Evolutionary conservation across 2,329 filamentous ascomycete species (phyloP), one percentile per base, ranked within the genome.

Genomic region (Volutella citrinella): DNA sequence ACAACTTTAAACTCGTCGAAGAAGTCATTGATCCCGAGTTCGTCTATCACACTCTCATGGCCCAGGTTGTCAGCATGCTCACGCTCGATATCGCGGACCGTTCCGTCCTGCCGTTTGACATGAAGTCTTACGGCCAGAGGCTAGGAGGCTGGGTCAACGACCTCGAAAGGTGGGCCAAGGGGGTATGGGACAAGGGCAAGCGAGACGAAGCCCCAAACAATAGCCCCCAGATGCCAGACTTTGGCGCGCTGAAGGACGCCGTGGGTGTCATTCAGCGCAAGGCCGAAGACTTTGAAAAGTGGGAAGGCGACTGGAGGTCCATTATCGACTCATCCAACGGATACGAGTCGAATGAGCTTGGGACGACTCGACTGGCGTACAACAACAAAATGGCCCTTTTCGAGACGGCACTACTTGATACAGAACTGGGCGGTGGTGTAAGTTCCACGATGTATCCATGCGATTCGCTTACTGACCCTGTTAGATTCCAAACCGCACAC

Each of bases 1-100:
- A 97, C 56, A 94, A 81, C 34, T 90, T 86, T 50, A 83, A 89
- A 27, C 91, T 88, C 82, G 87, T 97, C 74, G 70, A 81, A 17
- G 74, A 73, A 22, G 79, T 86, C 40, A 82, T 86, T 15, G 93
- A 98, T 57, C 88, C 88, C 0, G 82, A 76, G 2, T 95, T 95
- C 54, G 61, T 73, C 10, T 93, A 95, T 56, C 93, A 97, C 64
- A 76, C 72, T 24, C 64, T 85, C 6, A 75, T 97, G 39, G 87
- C 80, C 10, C 81, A 96, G 61, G 70, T 97, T 24, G 82, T 87
- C 62, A 80, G 80, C 2, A 70, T 97, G 4, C 68, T 97, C n/a
- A 75, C 93, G 33, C 76, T 96, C 14, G 90, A 97, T 51, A 74
- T 96, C 10, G 74, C 85, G 3, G 89, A 96, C 54, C 78, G 80